Percentiles rank a stretch among this genome's conserved stretches.
phyloP scores from a whole-genome alignment of 108 stramenopile genomes.

The Licmophora abbreviata region DNA sequence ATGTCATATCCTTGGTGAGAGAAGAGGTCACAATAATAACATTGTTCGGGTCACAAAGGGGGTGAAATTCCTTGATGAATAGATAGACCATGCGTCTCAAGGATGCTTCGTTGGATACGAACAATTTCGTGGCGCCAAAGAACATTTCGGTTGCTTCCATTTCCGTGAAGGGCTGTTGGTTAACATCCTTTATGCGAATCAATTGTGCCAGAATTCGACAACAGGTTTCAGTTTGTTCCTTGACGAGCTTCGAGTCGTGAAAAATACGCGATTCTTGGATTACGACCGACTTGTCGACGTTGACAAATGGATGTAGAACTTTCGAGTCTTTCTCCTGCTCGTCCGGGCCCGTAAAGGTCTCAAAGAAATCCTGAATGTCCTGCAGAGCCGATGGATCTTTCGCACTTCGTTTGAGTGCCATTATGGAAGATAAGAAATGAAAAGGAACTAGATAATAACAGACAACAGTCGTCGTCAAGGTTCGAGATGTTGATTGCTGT shows the following conservation, averaged over 20 bases:
- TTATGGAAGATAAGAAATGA: too few relatives aligned
- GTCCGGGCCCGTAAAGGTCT: not conserved
- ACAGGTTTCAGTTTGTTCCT: constrained; percentile 51
- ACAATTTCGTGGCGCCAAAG: constrained; percentile 83
- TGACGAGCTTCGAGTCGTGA: constrained; percentile 52
- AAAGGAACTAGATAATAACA: too few relatives aligned
- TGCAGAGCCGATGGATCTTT: constrained; percentile 3
- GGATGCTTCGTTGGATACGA: constrained; percentile 36
- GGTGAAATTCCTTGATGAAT: constrained; percentile 78
- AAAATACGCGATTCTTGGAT: constrained; percentile 73
- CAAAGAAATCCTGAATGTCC: not conserved
- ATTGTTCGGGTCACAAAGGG: constrained; percentile 65
- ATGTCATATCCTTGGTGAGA: constrained; percentile 84
- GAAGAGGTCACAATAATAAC: constrained; percentile 76
- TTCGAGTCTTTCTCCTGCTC: not conserved
- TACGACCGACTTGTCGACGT: constrained; percentile 65
- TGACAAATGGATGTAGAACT: not conserved
- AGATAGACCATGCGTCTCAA: constrained; percentile 41
- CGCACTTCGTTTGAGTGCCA: too few relatives aligned
- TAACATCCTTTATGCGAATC: constrained; percentile 43
- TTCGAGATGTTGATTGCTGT: too few relatives aligned
- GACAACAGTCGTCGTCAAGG: too few relatives aligned
- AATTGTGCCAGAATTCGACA: constrained; percentile 74
- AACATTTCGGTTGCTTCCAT: constrained; percentile 61
- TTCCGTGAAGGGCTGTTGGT: constrained; percentile 33